Evolutionary conservation across 2,329 filamentous ascomycete genomes (phyloP), one percentile per base, ranked within the genome.

Genomic region (Xylariaceae sp.): DNA sequence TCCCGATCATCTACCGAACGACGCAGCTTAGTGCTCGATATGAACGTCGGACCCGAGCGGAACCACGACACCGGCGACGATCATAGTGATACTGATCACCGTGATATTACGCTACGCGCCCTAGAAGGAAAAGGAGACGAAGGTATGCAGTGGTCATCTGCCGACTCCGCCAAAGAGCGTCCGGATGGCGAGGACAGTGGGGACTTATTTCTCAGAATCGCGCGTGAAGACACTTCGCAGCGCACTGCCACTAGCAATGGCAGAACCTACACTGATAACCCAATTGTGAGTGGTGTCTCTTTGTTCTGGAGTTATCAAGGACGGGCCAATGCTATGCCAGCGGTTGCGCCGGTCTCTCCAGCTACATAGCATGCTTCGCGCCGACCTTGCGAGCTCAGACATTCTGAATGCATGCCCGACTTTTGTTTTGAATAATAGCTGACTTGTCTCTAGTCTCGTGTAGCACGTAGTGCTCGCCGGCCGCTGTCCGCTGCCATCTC

Each of bases 151-250:
- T 73, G 74, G 64, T 76, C 77, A n/a, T 74, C 76, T 5, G 74
- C 75, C 17, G 72, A 76, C 59, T 76, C 76, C 1, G 72, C 72
- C 53, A 72, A 63, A 64, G 72, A 66, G 62, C 73, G 67, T 51
- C 69, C 67, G 10, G 77, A 80, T 54, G 74, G 72, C 48, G 82
- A 85, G 56, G 82, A 84, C 63, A 81, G 77, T 2, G 81, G 80
- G 45, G 83, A 86, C 63, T 74, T 85, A 47, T 86, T 85, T 63
- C 77, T 86, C 61, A 80, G 76, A 56, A 85, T 86, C 60, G 82
- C 83, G 10, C 75, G 79, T 9, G 81, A 85, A 60, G 82, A 84
- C 62, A 65, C 77, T 11, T 67, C 71, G 13, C 76, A 74, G 52
- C 77, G 75, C 54, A 67, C 69, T 15, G 62, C 67, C 7, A 74